Evolutionary conservation across 2,329 filamentous ascomycete species (phyloP).

Genomic region (Penicillium sumatraense): DNA sequence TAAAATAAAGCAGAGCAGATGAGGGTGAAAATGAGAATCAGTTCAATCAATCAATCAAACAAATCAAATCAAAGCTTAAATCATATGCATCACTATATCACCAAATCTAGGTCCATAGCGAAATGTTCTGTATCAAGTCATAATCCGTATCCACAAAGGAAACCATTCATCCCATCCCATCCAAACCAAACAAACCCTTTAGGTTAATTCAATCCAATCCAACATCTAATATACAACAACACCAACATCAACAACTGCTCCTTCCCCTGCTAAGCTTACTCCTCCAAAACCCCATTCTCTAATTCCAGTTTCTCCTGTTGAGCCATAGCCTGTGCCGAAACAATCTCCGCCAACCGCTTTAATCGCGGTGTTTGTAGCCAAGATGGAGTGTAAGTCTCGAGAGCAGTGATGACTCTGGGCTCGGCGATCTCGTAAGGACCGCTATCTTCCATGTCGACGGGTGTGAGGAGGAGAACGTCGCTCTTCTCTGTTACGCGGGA

Average conservation of each 20-base stretch:
- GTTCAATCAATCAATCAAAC: conserved; percentile 62
- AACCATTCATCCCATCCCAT: no score
- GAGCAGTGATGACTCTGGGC: conserved; percentile 88
- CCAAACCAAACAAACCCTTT: no score
- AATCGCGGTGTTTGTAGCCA: conserved; percentile 96
- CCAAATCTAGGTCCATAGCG: conserved; percentile 20
- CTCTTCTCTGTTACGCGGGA: conserved; percentile 98
- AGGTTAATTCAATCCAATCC: conserved; percentile 31
- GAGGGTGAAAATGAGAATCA: not conserved
- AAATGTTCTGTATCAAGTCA: no score
- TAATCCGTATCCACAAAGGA: no score
- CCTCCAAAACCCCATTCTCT: conserved; percentile 32
- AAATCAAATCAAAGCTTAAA: conserved; percentile 8
- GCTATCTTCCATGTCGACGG: conserved; percentile 98
- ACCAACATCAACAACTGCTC: conserved; percentile 17
- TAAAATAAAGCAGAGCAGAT: not conserved
- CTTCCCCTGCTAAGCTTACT: no score
- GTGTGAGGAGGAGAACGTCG: conserved; percentile 88
- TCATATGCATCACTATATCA: conserved; percentile 32
- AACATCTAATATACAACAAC: conserved; percentile 30
- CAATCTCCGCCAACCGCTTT: conserved; percentile 97
- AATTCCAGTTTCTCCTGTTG: conserved; percentile 84
- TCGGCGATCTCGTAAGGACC: conserved; percentile 98
- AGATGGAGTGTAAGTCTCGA: conserved; percentile 97
- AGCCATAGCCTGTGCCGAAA: conserved; percentile 92